Evolutionary conservation across 2,329 filamentous ascomycete genomes (phyloP).

Genomic region (Aspergillus hiratsukae): DNA sequence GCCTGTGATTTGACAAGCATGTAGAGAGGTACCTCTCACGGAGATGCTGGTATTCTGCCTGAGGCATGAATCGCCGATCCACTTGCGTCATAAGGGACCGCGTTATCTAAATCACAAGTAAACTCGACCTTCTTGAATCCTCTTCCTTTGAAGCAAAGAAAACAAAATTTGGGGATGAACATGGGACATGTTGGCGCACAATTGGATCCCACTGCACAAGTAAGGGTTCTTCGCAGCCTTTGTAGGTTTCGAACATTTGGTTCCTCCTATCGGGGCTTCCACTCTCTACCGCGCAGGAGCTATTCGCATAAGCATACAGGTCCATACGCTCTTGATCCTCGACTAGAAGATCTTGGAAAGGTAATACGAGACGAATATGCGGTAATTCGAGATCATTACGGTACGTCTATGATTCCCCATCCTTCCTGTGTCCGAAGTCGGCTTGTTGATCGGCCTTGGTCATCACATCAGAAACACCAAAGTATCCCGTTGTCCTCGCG

Average conservation of each 20-base stretch:
- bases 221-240: background rate
- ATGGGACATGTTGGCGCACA: slow-evolving; percentile 18
- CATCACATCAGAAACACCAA: slow-evolving; percentile 36
- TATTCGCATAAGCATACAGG: slow-evolving; percentile 5
- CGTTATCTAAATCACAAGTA: background rate
- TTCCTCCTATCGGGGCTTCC: slow-evolving; percentile 13
- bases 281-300: slow-evolving; percentile 10
- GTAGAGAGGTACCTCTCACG: background rate
- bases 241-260: background rate
- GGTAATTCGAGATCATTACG: slow-evolving; percentile 53
- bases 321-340: slow-evolving; percentile 40
- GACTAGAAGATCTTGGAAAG: slow-evolving; percentile 48
- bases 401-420: slow-evolving; percentile 28
- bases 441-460: background rate
- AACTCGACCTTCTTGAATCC: background rate
- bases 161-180: slow-evolving; percentile 7
- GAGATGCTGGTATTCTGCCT: background rate
- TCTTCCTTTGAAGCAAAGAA: slow-evolving; percentile 10
- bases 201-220: background rate
- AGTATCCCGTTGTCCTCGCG: slow-evolving; percentile 58
- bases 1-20: background rate
- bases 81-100: slow-evolving; percentile 5
- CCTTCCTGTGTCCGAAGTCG: background rate
- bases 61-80: background rate
- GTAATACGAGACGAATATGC: slow-evolving; percentile 60